Base-by-base conservation (phyloP, 2,329 filamentous ascomycete genomes). In the Achaetomium macrosporum region DNA sequence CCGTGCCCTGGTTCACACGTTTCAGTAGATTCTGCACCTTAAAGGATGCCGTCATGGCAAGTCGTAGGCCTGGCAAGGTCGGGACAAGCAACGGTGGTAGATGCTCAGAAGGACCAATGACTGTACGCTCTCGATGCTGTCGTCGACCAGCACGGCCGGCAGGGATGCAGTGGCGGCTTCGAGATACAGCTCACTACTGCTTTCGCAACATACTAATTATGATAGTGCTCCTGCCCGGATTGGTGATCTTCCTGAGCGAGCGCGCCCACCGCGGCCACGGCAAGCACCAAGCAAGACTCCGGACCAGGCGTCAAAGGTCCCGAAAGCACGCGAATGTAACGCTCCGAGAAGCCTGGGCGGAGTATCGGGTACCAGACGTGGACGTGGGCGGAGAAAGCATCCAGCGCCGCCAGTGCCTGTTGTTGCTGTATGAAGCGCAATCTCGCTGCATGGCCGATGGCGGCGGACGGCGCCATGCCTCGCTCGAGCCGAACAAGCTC, bases 281-380 rank as follows among this genome's bases (percentile, higher is more conserved):
- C 15, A 15, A 39, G 35, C 33, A 47, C 35, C 13, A 47, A 39
- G 19, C 44, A 47, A 12, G 44, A 47, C 44, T 47, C 44, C 30
- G 44, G 20, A 30, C 44, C 30, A 13, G 44, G 33, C 35, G 44
- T 35, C 44, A 47, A 17, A 15, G 44, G 35, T 17, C 44, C 44
- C 10, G 44, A n/a, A 8, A 47, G 44, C 13, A 47, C 44, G 33
- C 44, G 25, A 37, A 47, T n/a, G 33, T 39, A 47, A 33, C 44
- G 44, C 44, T 47, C 44, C 33, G 44, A 39, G 44, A 47, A 47
- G 44, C 44, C 44, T 7, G 44, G 44, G 44, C 44, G 44, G 44
- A 47, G 44, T 11, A 47, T 47, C 33, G 44, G 44, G 33, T 47
- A 47, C 44, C 44, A 47, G 44, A 47, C 29, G 44, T 47, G 44